Evolutionary conservation across 441 rosid genomes (phyloP), one percentile per base, ranked within the genome.

Genomic region (Rhodomyrtus psidioides): DNA sequence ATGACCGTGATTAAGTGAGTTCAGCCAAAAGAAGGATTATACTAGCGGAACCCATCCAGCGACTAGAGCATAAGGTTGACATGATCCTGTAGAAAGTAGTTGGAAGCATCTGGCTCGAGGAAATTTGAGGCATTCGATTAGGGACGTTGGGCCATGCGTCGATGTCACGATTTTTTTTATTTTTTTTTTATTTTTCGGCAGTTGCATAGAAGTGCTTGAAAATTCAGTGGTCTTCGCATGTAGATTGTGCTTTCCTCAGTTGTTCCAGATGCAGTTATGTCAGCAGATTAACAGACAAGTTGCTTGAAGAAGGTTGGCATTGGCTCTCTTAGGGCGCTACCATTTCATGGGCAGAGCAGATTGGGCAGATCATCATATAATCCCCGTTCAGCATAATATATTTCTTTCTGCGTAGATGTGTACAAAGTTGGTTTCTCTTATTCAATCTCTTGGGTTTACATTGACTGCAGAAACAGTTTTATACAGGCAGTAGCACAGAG

Each of bases 271-370:
- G 95, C 89, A 90, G 93, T 75, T 97, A 93, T 90, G 93, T 96
- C 59, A 95, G 99, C 89, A 94, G 91, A 89, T 89, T 95, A 83
- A 92, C 95, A 76, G 93, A 96, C 88, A 94, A 94, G 91, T 90
- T 96, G 91, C 98, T 97, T 54, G 95, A 91, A 89, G 99, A 96
- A 90, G 98, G 98, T 84, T 97, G 89, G 83, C 99, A 96, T 90
- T 91, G 94, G 83, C 84, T 92, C 89, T 95, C 98, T 15, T 96
- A 82, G 92, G 98, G 57, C 92, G n/a, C n/a, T n/a, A n/a, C n/a
- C n/a, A n/a, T n/a, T n/a, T n/a, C n/a, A n/a, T n/a, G n/a, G 98
- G 94, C 89, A 57, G 92, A 83, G 94, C 95, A 82, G 98, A 97
- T 88, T 96, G 98, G 98, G 97, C 97, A 30, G 96, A 95, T 90